Base-by-base conservation (phyloP, 768 basidiomycete genomes). In the Gloeostereum incarnatum region DNA sequence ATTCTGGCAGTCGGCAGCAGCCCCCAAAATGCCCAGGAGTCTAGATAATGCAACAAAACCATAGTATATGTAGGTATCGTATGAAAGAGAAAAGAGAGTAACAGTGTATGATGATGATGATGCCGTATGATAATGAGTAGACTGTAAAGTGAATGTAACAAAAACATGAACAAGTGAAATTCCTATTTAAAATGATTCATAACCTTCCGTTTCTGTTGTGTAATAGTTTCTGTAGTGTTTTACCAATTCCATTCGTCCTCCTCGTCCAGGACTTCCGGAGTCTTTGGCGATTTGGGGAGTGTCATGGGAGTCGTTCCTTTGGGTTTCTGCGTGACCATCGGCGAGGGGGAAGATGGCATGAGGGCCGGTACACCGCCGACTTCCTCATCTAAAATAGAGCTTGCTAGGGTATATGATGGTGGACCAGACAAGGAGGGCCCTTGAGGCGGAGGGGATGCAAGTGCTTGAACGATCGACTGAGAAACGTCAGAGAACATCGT, bases 401-500 rank as follows among this genome's bases (percentile, higher is more conserved):
- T 17, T 32, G 22, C 6, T 11, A 19, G 9, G 42, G 42, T 16
- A 38, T 32, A 39, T 0, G 52, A 39, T 2, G 49, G 36, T 11
- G 41, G 40, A 5, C 50, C 40, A 1, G 60, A 49, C n/a, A 54
- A 43, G 10, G 54, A 49, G 9, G 47, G 40, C 3, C 49, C 30
- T 31, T 54, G 30, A 41, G 51, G 58, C 0, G 63, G 56, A 2
- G 70, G 63, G 5, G 60, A 54, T 14, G 57, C 39, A 8, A 75
- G 52, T 0, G 68, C 76, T 2, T 69, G 63, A 7, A 66, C 66
- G 24, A 78, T 61, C 27, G 71, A 66, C 43, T 69, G 66, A 4
- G 78, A 78, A 14, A 83, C 71, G 51, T 83, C 82, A 0, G 78
- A 71, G 38, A 85, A 51, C 21, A 85, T 64, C 1, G 71, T 46